phyloP scores from a whole-genome alignment of 345 rosid species.

The Murraya paniculata region DNA sequence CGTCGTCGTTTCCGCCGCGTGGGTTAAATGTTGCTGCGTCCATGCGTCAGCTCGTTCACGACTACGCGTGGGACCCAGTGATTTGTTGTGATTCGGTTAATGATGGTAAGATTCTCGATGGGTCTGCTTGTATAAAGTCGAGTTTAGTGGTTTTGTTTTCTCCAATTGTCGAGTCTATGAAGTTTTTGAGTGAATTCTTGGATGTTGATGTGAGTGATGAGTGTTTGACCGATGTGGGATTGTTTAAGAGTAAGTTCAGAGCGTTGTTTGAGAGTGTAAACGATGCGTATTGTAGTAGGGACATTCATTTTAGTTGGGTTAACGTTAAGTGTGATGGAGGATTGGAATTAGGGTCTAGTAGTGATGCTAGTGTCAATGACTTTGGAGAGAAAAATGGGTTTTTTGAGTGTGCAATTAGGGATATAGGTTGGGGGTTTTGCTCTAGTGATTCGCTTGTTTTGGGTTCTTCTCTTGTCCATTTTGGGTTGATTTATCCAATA shows the following conservation, averaged over 20 bases:
- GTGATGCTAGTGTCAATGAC: conserved; percentile 6
- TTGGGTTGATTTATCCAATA: conserved; percentile 77
- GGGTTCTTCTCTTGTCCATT: conserved; percentile 64
- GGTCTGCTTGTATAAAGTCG: conserved; percentile 37
- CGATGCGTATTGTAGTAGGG: conserved; percentile 54
- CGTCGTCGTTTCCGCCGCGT: conserved; percentile 22
- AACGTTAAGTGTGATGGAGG: conserved; percentile 42
- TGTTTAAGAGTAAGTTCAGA: conserved; percentile 35
- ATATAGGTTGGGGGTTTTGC: conserved; percentile 85
- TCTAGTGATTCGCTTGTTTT: conserved; percentile 61
- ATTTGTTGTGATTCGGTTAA: conserved; percentile 32
- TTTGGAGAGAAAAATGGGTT: conserved; percentile 27
- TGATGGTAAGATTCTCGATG: conserved; percentile 31
- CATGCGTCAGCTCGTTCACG: conserved; percentile 73
- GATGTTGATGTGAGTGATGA: conserved; percentile 33
- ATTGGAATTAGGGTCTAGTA: conserved; percentile 14
- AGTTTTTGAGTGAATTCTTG: conserved; percentile 47
- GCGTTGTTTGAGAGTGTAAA: conserved; percentile 53
- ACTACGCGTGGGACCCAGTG: conserved; percentile 74
- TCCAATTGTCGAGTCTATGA: conserved; percentile 39
- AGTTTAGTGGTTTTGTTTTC: conserved; percentile 81
- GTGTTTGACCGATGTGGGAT: conserved; percentile 32
- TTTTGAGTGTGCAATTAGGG: conserved; percentile 53
- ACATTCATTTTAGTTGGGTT: conserved; percentile 82
- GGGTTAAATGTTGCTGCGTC: conserved; percentile 53